Evolutionary conservation across 1,284 basidiomycete genomes (phyloP).

Genomic region (Ganoderma lucidum): DNA sequence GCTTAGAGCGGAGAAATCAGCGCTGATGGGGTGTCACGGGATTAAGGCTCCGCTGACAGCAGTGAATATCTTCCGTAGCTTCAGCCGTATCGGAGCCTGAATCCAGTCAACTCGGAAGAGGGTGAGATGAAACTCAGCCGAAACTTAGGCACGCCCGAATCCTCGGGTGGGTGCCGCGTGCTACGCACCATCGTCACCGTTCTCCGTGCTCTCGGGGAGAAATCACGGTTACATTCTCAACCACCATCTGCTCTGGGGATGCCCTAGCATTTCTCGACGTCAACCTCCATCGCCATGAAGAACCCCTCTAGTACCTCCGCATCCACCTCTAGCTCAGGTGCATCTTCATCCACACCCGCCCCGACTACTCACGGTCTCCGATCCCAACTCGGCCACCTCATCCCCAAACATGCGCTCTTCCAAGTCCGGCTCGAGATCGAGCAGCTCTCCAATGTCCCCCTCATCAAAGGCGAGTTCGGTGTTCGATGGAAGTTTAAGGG

Average conservation of each 20-base stretch:
- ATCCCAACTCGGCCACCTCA: slow-evolving; percentile 58
- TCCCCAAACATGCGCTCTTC: slow-evolving; percentile 72
- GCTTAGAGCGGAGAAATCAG: neutral
- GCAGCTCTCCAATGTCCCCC: slow-evolving; percentile 78
- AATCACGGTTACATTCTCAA: slow-evolving; percentile 13
- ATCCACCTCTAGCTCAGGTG: slow-evolving; percentile 31
- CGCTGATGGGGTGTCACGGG: neutral
- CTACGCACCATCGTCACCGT: neutral
- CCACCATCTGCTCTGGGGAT: slow-evolving; percentile 25
- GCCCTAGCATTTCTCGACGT: slow-evolving; percentile 7
- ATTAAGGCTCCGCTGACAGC: neutral
- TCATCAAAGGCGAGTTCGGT: slow-evolving; percentile 78
- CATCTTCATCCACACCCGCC: slow-evolving; percentile 29
- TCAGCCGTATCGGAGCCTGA: neutral
- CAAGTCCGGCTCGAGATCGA: slow-evolving; percentile 72
- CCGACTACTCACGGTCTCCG: slow-evolving; percentile 38
- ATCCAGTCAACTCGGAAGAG: neutral
- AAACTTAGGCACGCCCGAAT: neutral
- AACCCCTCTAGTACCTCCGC: slow-evolving; percentile 21
- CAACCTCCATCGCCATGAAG: slow-evolving; percentile 24
- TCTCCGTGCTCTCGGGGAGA: neutral
- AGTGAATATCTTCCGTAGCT: neutral
- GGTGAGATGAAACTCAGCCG: neutral
- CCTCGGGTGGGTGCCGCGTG: neutral
- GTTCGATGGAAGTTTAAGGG: slow-evolving; percentile 82